Base-by-base conservation (phyloP, 2,329 filamentous ascomycete genomes). In the Penicillium sp. region DNA sequence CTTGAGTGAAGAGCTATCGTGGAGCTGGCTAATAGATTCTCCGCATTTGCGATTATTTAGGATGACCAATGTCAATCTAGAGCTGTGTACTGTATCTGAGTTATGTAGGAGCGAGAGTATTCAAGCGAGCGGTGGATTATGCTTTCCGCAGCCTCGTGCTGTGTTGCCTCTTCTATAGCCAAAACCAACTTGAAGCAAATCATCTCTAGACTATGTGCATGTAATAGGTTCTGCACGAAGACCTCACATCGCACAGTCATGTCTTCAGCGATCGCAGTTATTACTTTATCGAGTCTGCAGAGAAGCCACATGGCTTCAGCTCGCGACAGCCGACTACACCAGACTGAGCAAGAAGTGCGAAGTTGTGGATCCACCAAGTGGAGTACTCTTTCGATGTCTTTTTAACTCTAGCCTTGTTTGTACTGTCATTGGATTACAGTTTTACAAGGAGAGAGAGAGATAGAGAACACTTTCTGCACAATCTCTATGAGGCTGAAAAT, bases 401-500 rank as follows among this genome's bases (percentile, higher is more conserved):
- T 43, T 43, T 28, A 43, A 10, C 42, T 44, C 42, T 14, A 44
- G 26, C 26, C 24, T 31, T 44, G 39, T 42, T 26, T 26, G 21
- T 43, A 42, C 13, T 7, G 37, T 24, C 24, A 18, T 6, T 18
- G 8, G n/a, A 43, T 43, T 43, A 43, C 39, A 40, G 19, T 7
- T 3, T n/a, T 43, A 28, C 39, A 5, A 11, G 11, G n/a, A 21
- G 11, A 39, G 18, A 43, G 11, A 14, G 7, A 6, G 4, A 11
- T 2, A 39, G 23, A 31, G 42, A 13, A 21, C 28, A 14, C n/a
- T 21, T 43, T 45, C 42, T 45, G 42, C 42, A 45, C 42, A 45
- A 45, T 26, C 18, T 6, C 39, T 43, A 45, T 45, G 42, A 26
- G 42, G 42, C 42, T 45, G 42, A 45, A 45, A 31, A 33, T 45